Base-by-base conservation (phyloP, 2,329 filamentous ascomycete genomes). In the Rhinocladiella mackenziei region DNA sequence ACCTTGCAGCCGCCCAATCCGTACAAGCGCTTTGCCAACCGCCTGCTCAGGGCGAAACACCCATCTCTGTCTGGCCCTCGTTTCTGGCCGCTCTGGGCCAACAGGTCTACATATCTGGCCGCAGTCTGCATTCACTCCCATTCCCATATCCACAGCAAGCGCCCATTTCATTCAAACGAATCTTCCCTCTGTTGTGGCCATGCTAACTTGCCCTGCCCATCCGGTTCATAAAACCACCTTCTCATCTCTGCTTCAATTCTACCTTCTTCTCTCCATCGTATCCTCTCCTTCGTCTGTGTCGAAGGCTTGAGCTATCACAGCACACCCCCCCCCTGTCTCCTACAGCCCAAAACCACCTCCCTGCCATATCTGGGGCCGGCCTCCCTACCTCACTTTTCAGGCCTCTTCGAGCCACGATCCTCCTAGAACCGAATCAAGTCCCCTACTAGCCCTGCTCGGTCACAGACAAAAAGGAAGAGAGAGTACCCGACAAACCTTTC, bases 21-120 rank as follows among this genome's bases (percentile, higher is more conserved):
- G 35, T 39, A 22, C 32, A 32, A 34, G 37, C 22, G 38, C 17
- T 37, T 36, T 36, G 34, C 39, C 43, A 50, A 43, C 45, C 50
- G 50, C 50, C 50, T 35, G 35, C 43, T 15, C 45, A 31, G 43
- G 34, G 31, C 50, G 50, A 53, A 53, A 53, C 50, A 36, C 22
- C 32, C 40, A 39, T 35, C 29, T 26, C 13, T n/a, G 25, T 29
- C 18, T 30, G 26, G 31, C 40, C 25, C 34, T 26, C 23, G 19
- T 37, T 42, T 47, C 39, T 33, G 33, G 38, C 35, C 29, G 11
- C 28, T 44, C 41, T 44, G 25, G 34, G 34, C 43, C 43, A 48
- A 39, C 37, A 34, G 40, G 13, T 26, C 30, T 40, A 35, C 30
- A 44, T 37, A 44, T 40, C 45, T 44, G 36, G 31, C 19, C 17